These are phyloP conservation scores for Metrosideros polymorpha DNA, from an alignment of 441 rosid species.

Conservation along the genomic window DNA sequence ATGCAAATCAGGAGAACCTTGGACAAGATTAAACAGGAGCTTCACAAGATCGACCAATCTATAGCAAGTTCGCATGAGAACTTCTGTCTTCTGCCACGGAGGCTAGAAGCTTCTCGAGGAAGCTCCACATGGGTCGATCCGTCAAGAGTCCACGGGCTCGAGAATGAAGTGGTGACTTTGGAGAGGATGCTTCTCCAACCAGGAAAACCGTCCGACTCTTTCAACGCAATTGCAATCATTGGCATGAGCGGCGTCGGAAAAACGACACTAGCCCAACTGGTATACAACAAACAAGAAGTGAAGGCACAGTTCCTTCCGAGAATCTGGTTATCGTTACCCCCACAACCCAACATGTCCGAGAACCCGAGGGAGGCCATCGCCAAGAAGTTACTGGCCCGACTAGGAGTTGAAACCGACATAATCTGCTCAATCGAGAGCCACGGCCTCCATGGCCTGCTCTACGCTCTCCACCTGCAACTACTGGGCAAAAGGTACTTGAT, in stretches of 20 bases:
- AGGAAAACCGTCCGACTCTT: background rate
- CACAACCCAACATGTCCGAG: background rate
- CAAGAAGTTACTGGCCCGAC: background rate
- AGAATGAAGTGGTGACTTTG: constrained; percentile 16
- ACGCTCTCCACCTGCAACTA: background rate
- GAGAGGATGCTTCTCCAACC: constrained; percentile 16
- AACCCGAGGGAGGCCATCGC: background rate
- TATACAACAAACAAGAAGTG: background rate
- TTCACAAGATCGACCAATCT: background rate
- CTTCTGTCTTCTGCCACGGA: background rate
- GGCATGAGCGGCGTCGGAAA: background rate
- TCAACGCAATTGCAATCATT: background rate
- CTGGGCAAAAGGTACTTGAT: background rate
- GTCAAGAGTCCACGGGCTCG: constrained; percentile 8
- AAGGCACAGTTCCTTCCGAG: background rate
- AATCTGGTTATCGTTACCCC: background rate
- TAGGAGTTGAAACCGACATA: background rate
- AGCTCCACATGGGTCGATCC: background rate
- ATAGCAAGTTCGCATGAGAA: background rate
- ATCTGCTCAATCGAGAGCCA: background rate
- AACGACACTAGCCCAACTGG: background rate
- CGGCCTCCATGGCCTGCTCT: background rate
- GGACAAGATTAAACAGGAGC: background rate
- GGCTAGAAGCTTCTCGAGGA: background rate
- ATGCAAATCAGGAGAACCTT: background rate